These are phyloP conservation scores for Auxenochlorella protothecoides DNA, from an alignment of 139 green algal species.

Conservation along the genomic window DNA sequence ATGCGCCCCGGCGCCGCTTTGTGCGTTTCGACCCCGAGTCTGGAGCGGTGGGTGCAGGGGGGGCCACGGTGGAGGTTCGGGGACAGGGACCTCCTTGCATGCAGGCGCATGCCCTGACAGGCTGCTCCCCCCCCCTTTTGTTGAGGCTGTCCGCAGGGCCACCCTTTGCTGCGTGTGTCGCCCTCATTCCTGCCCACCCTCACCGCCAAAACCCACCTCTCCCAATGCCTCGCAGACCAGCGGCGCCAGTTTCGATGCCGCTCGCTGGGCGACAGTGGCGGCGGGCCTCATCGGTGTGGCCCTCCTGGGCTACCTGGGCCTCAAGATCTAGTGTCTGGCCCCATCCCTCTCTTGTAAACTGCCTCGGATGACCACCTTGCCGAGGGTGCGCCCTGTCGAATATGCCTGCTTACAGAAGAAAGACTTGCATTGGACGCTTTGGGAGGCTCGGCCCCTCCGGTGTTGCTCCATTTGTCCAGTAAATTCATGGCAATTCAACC, in stretches of 20 bases:
- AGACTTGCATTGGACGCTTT: no score
- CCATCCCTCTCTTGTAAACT: not conserved
- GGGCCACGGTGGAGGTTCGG: not conserved
- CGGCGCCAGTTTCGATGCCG: constrained; percentile 43
- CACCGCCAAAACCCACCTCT: not conserved
- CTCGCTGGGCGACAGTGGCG: constrained; percentile 62
- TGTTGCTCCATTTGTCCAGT: not conserved
- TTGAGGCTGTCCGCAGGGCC: no score
- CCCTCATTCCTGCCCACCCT: no score
- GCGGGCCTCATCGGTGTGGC: constrained; percentile 44
- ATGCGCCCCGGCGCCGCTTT: constrained; percentile 88
- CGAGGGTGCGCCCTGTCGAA: no score
- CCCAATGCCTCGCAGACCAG: constrained; percentile 2
- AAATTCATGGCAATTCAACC: no score
- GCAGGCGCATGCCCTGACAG: not conserved
- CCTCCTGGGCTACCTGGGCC: constrained; percentile 46
- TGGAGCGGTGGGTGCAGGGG: constrained; percentile 34
- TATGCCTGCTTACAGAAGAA: no score
- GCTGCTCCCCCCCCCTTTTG: not conserved
- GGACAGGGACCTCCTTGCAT: not conserved
- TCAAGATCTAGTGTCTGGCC: constrained; percentile 15
- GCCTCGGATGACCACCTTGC: not conserved
- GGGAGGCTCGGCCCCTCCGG: not conserved
- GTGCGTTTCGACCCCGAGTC: constrained; percentile 75
- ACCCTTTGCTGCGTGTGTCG: not conserved